phyloP scores from a whole-genome alignment of 768 basidiomycete genomes.

The Kwoniella sp. region DNA sequence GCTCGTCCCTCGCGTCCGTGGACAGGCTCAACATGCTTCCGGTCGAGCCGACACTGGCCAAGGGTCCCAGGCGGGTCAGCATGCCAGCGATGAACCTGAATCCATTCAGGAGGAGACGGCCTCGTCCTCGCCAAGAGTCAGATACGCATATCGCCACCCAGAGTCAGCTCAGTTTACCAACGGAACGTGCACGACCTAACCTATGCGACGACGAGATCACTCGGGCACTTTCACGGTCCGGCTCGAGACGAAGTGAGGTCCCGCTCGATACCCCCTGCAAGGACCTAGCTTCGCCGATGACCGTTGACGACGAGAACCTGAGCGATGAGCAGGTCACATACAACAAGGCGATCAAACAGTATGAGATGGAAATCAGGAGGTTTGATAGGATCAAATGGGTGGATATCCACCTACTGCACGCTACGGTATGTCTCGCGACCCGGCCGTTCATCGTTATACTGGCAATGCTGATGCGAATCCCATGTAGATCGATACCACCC shows the following conservation, averaged over 20 bases:
- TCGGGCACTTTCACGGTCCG: too few species aligned
- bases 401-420: constrained; percentile 45
- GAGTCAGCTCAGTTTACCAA: background rate
- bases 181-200: too few species aligned
- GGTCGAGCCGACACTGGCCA: constrained; percentile 14
- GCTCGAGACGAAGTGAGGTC: too few species aligned
- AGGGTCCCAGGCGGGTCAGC: background rate
- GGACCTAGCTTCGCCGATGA: background rate
- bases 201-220: too few species aligned
- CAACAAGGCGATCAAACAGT: constrained; percentile 24
- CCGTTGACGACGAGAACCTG: background rate
- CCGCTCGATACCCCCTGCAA: background rate
- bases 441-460: background rate
- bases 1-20: constrained; percentile 78
- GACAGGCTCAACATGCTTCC: constrained; percentile 58
- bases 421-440: constrained; percentile 32
- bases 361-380: constrained; percentile 33
- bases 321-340: constrained; percentile 13
- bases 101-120: constrained; percentile 6
- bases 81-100: constrained; percentile 28
- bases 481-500: constrained; percentile 58
- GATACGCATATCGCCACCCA: background rate
- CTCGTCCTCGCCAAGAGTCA: background rate
- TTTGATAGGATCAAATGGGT: constrained; percentile 49
- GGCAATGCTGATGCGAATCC: background rate